phyloP scores from a whole-genome alignment of 2,329 filamentous ascomycete genomes.

The Exophiala bonariae region DNA sequence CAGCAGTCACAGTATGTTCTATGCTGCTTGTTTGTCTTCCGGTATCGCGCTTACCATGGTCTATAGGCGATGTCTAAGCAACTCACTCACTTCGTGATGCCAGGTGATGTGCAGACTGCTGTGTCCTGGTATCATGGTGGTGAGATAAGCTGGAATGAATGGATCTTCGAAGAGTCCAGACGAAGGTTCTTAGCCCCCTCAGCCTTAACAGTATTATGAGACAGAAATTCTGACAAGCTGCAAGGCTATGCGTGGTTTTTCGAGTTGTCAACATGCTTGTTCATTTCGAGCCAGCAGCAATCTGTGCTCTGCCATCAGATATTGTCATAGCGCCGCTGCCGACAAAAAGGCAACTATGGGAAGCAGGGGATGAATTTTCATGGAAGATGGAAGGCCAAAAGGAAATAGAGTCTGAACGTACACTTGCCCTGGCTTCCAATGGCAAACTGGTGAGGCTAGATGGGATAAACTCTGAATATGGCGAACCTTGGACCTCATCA shows the following conservation, averaged over 20 bases:
- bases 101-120: neutral
- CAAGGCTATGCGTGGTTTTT: conserved; percentile 42
- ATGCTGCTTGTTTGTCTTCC: conserved; percentile 1
- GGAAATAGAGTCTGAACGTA: conserved; percentile 24
- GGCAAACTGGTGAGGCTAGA: conserved; percentile 37
- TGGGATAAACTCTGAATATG: conserved; percentile 22
- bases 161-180: conserved; percentile 44
- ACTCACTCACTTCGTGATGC: neutral
- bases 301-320: conserved; percentile 37
- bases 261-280: conserved; percentile 44
- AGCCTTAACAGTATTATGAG: too few species aligned
- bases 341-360: conserved; percentile 45
- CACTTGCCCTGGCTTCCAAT: conserved; percentile 33
- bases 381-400: conserved; percentile 38
- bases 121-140: conserved; percentile 20
- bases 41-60: neutral
- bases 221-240: conserved; percentile 14
- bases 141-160: conserved; percentile 38
- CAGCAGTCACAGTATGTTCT: conserved; percentile 36
- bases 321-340: conserved; percentile 46
- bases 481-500: conserved; percentile 15
- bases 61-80: neutral
- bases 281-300: conserved; percentile 41
- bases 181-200: conserved; percentile 31
- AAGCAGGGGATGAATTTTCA: conserved; percentile 36